Percentiles rank a stretch among this genome's conserved stretches.
Evolutionary conservation across 108 stramenopile species (phyloP).

Genomic region (Pseudonitzschia multiseries): DNA sequence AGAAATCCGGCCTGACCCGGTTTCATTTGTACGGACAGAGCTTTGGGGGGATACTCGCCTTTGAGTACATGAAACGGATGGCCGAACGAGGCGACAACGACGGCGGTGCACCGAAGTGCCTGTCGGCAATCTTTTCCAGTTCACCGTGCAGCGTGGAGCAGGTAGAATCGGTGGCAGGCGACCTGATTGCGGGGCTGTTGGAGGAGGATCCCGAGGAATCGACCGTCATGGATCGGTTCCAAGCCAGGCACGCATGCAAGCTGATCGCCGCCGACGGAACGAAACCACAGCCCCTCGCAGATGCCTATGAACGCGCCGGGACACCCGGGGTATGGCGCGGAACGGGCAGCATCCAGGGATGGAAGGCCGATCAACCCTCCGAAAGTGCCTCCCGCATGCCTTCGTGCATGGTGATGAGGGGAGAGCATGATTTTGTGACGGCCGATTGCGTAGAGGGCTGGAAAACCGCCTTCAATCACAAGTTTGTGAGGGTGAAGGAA

Average conservation of each 20-base stretch:
- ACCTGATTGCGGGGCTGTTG: slow-evolving; percentile 24
- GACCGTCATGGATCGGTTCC: slow-evolving; percentile 33
- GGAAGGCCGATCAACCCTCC: slow-evolving; percentile 36
- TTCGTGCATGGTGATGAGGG: slow-evolving; percentile 40
- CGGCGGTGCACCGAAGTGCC: slow-evolving; percentile 21
- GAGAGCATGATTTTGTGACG: slow-evolving; percentile 65
- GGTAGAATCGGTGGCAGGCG: slow-evolving; percentile 32
- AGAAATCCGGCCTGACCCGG: slow-evolving; percentile 35
- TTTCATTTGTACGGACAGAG: slow-evolving; percentile 73
- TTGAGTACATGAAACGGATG: slow-evolving; percentile 57
- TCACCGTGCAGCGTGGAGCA: slow-evolving; percentile 42
- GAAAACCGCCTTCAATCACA: slow-evolving; percentile 44
- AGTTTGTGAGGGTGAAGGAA: slow-evolving; percentile 31
- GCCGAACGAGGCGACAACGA: slow-evolving; percentile 9
- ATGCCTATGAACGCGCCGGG: slow-evolving; percentile 52
- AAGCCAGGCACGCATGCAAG: slow-evolving; percentile 44
- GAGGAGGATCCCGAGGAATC: slow-evolving; percentile 19
- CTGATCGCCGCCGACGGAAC: not conserved
- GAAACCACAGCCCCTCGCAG: slow-evolving; percentile 35
- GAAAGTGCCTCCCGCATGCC: slow-evolving; percentile 26
- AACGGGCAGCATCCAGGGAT: slow-evolving; percentile 45
- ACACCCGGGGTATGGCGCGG: slow-evolving; percentile 54
- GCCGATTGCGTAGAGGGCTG: slow-evolving; percentile 46
- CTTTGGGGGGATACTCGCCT: slow-evolving; percentile 65
- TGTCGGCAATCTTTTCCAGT: slow-evolving; percentile 52